Evolutionary conservation across 768 basidiomycete genomes (phyloP).

Genomic region (Tricholoma sp.): DNA sequence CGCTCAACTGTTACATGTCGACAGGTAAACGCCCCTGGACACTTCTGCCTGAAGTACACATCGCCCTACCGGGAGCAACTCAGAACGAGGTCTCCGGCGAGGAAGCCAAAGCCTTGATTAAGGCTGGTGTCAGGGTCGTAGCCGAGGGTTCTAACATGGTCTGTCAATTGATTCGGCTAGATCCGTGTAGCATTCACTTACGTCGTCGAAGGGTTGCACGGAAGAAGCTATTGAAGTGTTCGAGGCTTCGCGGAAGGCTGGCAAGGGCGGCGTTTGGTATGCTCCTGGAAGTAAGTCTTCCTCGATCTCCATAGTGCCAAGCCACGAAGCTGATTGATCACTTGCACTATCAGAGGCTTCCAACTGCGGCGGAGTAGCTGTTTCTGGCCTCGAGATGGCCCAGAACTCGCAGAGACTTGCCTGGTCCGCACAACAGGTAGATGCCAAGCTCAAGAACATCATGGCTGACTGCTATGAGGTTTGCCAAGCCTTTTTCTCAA

Average conservation of each 20-base stretch:
- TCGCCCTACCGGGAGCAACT: constrained; percentile 67
- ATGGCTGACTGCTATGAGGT: constrained; percentile 61
- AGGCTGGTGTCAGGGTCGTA: constrained; percentile 64
- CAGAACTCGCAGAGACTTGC: constrained; percentile 67
- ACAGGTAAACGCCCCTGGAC: constrained; percentile 64
- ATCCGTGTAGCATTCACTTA: neutral
- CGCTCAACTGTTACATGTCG: constrained; percentile 1
- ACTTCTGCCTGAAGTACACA: constrained; percentile 55
- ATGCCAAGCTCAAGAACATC: constrained; percentile 63
- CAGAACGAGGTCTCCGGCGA: constrained; percentile 67
- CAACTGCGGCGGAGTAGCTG: constrained; percentile 74
- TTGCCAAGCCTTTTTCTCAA: constrained; percentile 7
- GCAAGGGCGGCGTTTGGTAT: constrained; percentile 55
- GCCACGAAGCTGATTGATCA: constrained; percentile 1
- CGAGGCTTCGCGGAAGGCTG: constrained; percentile 52
- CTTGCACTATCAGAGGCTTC: constrained; percentile 33
- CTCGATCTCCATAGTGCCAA: neutral
- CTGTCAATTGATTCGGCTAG: neutral
- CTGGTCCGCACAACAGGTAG: constrained; percentile 62
- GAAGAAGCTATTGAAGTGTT: constrained; percentile 69
- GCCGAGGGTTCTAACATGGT: constrained; percentile 77
- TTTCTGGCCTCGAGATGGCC: constrained; percentile 76
- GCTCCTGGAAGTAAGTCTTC: constrained; percentile 59
- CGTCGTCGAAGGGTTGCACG: constrained; percentile 47
- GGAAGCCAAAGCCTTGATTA: constrained; percentile 66